Evolutionary conservation across 345 rosid genomes (phyloP).

Genomic region (Cardamine resedifolia): DNA sequence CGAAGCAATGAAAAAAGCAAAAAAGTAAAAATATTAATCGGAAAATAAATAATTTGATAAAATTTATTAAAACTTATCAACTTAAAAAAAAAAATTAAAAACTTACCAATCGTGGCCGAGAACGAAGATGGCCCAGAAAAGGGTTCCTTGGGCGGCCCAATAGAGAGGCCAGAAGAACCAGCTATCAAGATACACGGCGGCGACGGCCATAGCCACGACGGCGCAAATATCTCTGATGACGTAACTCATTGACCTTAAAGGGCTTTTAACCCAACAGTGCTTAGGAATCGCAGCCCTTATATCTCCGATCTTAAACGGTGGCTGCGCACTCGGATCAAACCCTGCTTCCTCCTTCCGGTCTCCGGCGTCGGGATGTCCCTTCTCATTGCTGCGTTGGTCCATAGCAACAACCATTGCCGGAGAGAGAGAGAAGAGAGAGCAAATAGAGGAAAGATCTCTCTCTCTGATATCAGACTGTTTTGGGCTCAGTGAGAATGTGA

Average conservation of each 20-base stretch:
- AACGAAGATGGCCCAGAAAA: slow-evolving; percentile 86
- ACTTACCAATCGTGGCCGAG: slow-evolving; percentile 86
- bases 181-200: slow-evolving; percentile 48
- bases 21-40: background rate
- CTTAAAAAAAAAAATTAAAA: background rate
- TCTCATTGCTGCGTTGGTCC: slow-evolving; percentile 30
- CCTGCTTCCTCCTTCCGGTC: slow-evolving; percentile 16
- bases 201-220: slow-evolving; percentile 47
- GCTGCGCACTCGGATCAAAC: slow-evolving; percentile 65
- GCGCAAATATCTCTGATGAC: slow-evolving; percentile 59
- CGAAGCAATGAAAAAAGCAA: slow-evolving; percentile 20
- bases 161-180: slow-evolving; percentile 69
- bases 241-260: slow-evolving; percentile 66
- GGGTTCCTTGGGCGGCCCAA: slow-evolving; percentile 79
- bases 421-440: slow-evolving; percentile 12
- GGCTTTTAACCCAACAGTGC: slow-evolving; percentile 74
- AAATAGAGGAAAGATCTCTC: background rate
- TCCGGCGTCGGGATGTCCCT: slow-evolving; percentile 20
- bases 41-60: background rate
- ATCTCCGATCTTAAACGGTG: slow-evolving; percentile 65
- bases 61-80: background rate
- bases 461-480: slow-evolving; percentile 2
- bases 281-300: slow-evolving; percentile 72
- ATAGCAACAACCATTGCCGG: slow-evolving; percentile 37
- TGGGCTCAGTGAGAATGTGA: slow-evolving; percentile 27